Conservation (phyloP, 2,329 filamentous ascomycete genomes). For the Zymoseptoria pseudotritici region DNA sequence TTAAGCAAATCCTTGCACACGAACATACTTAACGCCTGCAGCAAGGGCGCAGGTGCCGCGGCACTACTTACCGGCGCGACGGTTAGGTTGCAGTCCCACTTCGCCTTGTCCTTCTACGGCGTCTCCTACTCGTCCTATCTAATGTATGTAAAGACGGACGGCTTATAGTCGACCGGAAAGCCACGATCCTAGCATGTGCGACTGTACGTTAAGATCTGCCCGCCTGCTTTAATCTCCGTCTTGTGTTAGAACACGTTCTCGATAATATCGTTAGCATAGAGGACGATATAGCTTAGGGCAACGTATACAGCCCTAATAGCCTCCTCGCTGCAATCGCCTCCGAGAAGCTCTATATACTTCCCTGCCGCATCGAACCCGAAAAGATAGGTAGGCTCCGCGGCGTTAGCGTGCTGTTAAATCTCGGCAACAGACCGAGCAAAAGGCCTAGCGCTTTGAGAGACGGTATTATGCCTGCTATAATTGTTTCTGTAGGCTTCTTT, state of each 20-base stretch:
- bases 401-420: too few relatives aligned
- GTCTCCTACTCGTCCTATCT: neutral
- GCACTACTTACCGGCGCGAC: neutral
- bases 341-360: neutral
- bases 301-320: neutral
- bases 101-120: neutral
- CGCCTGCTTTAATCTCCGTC: too few relatives aligned
- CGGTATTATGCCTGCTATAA: too few relatives aligned
- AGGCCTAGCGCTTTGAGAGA: too few relatives aligned
- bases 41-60: neutral
- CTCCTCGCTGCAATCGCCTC: neutral
- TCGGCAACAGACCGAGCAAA: too few relatives aligned
- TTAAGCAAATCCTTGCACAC: too few relatives aligned
- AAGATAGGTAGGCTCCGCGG: too few relatives aligned
- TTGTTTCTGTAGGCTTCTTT: too few relatives aligned
- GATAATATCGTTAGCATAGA: neutral
- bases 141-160: neutral
- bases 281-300: neutral
- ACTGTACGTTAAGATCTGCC: neutral
- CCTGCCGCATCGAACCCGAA: neutral
- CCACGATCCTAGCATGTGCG: neutral
- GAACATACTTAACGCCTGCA: neutral
- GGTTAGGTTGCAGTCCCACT: neutral
- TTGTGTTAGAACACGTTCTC: neutral
- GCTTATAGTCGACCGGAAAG: neutral